Percentiles rank a stretch among this genome's conserved stretches.
These are phyloP conservation scores for Jamesozyma lodderae DNA, from an alignment of 805 yeast species.

Conservation along the genomic window DNA sequence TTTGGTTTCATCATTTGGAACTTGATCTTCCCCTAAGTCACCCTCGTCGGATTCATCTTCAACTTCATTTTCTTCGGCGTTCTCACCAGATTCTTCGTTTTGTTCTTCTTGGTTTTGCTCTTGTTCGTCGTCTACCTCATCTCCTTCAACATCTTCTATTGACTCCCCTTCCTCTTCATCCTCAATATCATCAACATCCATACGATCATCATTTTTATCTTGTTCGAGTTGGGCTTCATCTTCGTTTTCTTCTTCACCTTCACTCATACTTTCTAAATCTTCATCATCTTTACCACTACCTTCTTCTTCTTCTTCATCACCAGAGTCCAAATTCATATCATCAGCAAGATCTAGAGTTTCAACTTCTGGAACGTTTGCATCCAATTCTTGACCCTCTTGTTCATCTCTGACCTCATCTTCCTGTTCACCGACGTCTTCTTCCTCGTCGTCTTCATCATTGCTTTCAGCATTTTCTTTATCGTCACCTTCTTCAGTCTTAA, in stretches of 20 bases:
- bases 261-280: constrained; percentile 29
- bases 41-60: constrained; percentile 23
- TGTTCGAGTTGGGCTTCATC: constrained; percentile 45
- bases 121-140: constrained; percentile 29
- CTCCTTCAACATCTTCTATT: constrained; percentile 27
- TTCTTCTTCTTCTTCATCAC: constrained; percentile 43
- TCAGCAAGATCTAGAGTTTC: constrained; percentile 90
- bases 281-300: constrained; percentile 30
- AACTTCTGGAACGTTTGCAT: constrained; percentile 66
- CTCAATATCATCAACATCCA: constrained; percentile 22
- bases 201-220: constrained; percentile 25
- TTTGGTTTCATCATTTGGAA: constrained; percentile 24
- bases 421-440: constrained; percentile 72
- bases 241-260: constrained; percentile 56
- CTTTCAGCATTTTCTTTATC: constrained; percentile 35
- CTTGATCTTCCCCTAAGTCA: constrained; percentile 27
- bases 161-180: constrained; percentile 29
- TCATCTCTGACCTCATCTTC: constrained; percentile 69
- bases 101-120: constrained; percentile 35
- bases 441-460: constrained; percentile 46
- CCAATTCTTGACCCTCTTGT: constrained; percentile 57
- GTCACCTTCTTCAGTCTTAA: constrained; percentile 32
- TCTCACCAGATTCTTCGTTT: constrained; percentile 38
- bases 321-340: constrained; percentile 82
- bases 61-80: constrained; percentile 24